These are phyloP conservation scores for Phialocephala sp. DNA, from an alignment of 2,329 filamentous ascomycete species.

Conservation along the genomic window DNA sequence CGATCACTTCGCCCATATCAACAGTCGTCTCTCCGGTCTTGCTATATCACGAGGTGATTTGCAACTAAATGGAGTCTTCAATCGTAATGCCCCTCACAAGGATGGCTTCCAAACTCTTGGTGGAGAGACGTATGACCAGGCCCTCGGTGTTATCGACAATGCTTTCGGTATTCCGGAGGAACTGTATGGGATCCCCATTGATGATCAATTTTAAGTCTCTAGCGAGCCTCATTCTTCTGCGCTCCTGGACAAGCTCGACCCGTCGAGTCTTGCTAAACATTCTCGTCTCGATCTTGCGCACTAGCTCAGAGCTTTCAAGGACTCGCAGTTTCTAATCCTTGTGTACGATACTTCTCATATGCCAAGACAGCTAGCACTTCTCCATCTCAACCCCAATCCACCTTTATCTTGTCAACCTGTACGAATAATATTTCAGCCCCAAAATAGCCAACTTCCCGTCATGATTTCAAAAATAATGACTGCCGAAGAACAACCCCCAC, in stretches of 20 bases:
- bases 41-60: slow-evolving; percentile 26
- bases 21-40: neutral
- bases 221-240: too few relatives aligned
- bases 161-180: slow-evolving; percentile 6
- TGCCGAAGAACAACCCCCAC: neutral
- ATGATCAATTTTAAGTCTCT: neutral
- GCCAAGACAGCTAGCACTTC: neutral
- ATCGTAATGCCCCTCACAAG: neutral
- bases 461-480: neutral
- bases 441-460: neutral
- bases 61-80: neutral
- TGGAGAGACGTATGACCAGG: neutral
- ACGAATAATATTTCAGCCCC: neutral
- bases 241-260: too few relatives aligned
- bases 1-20: slow-evolving; percentile 14
- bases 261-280: neutral
- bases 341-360: neutral
- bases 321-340: neutral
- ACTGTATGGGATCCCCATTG: neutral
- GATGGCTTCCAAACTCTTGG: slow-evolving; percentile 3
- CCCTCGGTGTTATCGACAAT: slow-evolving; percentile 23
- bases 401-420: neutral
- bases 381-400: neutral
- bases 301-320: neutral
- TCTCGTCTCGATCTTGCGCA: neutral